phyloP scores from a whole-genome alignment of 2,329 filamentous ascomycete species.

The Apiospora marii region DNA sequence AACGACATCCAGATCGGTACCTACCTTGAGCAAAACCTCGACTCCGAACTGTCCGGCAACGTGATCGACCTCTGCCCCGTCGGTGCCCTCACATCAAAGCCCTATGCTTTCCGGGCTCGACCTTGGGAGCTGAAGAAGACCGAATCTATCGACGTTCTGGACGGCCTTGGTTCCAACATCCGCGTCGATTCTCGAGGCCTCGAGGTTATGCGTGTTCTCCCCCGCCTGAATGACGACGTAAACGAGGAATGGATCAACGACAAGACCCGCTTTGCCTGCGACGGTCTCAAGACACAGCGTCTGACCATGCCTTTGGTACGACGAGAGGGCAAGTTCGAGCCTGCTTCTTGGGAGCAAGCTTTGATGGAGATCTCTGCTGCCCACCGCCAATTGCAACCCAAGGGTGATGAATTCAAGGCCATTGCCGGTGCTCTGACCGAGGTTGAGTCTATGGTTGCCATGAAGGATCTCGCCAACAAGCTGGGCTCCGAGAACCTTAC shows the following conservation, averaged over 20 bases:
- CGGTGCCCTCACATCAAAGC: slow-evolving; percentile 94
- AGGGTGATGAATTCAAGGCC: slow-evolving; percentile 94
- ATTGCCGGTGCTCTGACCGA: slow-evolving; percentile 92
- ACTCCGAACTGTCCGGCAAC: slow-evolving; percentile 95
- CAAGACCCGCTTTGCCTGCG: slow-evolving; percentile 95
- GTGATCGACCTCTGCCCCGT: slow-evolving; percentile 98
- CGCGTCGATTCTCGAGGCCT: slow-evolving; percentile 91
- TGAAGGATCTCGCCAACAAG: slow-evolving; percentile 97
- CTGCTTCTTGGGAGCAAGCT: slow-evolving; percentile 94
- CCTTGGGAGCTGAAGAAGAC: slow-evolving; percentile 98
- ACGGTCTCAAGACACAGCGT: slow-evolving; percentile 95
- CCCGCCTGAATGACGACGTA: slow-evolving; percentile 94
- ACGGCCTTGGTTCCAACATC: slow-evolving; percentile 93
- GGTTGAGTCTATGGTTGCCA: slow-evolving; percentile 90
- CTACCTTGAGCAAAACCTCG: slow-evolving; percentile 92
- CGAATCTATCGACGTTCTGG: slow-evolving; percentile 93
- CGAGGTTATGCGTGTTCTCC: slow-evolving; percentile 94
- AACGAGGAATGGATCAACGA: slow-evolving; percentile 99
- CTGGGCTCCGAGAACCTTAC: slow-evolving; percentile 96
- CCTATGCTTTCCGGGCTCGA: slow-evolving; percentile 94
- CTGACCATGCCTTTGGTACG: slow-evolving; percentile 92
- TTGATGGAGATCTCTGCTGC: slow-evolving; percentile 85
- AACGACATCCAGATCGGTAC: slow-evolving; percentile 98
- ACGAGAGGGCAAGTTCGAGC: slow-evolving; percentile 88
- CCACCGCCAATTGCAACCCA: slow-evolving; percentile 79